Base-by-base conservation (phyloP, 2,329 filamentous ascomycete genomes). In the Penicillium sp. region DNA sequence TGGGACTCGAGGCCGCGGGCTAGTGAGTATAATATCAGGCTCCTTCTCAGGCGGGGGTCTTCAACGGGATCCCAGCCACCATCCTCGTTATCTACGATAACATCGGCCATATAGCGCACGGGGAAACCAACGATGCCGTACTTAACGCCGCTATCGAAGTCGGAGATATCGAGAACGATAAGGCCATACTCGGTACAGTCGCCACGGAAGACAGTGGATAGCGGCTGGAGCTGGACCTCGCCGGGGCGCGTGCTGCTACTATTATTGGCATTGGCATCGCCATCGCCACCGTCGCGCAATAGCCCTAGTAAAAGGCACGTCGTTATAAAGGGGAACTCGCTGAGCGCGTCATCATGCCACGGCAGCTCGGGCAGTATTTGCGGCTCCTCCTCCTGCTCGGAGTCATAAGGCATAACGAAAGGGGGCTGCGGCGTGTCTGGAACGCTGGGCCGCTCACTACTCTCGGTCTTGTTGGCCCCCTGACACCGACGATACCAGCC, bases 181-280 rank as follows among this genome's bases (percentile, higher is more conserved):
- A 58, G 55, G 5, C 55, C 51, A 55, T 58, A 55, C 43, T 58
- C 51, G n/a, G 29, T 44, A 39, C 55, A 55, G 39, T 58, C 40
- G n/a, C 41, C 51, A 5, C 30, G 43, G 51, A 57, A 57, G 13
- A 55, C n/a, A 40, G 55, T 58, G 34, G 51, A 48, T 38, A 58
- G 43, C 41, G 51, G 51, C 51, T 58, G 44, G 39, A 58, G 40
- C 55, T 55, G 47, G 18, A 58, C 51, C 32, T 58, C 55, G 47
- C 55, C 39, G 30, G 27, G 38, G 43, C 55, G 47, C 46, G 45
- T 38, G 45, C 40, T 50, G 10, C n/a, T 56, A 4, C 26, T 30
- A 30, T 43, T 43, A 43, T 26, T 43, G 40, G 26, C 40, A 32
- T 32, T 32, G 19, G 14, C 18, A 19, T 46, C 30, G 14, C 39